Evolutionary conservation across 1,139 yeast genomes (phyloP).

Genomic region (Diutina sp.): DNA sequence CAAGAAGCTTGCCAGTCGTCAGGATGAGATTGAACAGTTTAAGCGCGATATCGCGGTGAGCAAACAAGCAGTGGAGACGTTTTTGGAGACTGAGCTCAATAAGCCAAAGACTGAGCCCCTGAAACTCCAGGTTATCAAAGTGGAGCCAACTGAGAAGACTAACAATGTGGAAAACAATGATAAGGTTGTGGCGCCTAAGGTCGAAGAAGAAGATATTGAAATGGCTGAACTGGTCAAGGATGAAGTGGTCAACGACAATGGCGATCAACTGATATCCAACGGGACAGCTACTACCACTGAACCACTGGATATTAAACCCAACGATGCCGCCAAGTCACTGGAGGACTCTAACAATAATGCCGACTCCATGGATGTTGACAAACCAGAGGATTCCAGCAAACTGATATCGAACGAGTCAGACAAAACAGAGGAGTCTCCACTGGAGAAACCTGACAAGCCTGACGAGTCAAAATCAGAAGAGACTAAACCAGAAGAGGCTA

Average conservation of each 20-base stretch:
- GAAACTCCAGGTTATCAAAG: not conserved
- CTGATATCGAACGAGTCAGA: too few relatives aligned
- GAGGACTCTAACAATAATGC: too few relatives aligned
- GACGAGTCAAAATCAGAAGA: not conserved
- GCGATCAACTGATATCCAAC: too few relatives aligned
- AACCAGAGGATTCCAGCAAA: too few relatives aligned
- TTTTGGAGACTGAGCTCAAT: slow-evolving; percentile 4
- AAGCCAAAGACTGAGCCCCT: not conserved
- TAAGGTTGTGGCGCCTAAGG: not conserved
- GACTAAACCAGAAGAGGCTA: not conserved
- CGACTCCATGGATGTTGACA: too few relatives aligned
- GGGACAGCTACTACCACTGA: too few relatives aligned
- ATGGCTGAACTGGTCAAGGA: not conserved
- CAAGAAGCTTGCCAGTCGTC: slow-evolving; percentile 22
- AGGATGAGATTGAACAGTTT: slow-evolving; percentile 18
- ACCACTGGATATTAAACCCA: too few relatives aligned
- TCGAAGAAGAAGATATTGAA: not conserved
- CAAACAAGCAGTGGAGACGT: slow-evolving; percentile 12
- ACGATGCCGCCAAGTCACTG: too few relatives aligned
- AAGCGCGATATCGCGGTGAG: slow-evolving; percentile 11
- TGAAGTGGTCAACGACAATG: not conserved
- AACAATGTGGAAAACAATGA: not conserved
- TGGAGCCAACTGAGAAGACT: not conserved
- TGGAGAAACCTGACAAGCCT: too few relatives aligned
- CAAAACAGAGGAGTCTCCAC: too few relatives aligned